Evolutionary conservation across 768 basidiomycete genomes (phyloP).

Genomic region (Pisolithus tinctorius): DNA sequence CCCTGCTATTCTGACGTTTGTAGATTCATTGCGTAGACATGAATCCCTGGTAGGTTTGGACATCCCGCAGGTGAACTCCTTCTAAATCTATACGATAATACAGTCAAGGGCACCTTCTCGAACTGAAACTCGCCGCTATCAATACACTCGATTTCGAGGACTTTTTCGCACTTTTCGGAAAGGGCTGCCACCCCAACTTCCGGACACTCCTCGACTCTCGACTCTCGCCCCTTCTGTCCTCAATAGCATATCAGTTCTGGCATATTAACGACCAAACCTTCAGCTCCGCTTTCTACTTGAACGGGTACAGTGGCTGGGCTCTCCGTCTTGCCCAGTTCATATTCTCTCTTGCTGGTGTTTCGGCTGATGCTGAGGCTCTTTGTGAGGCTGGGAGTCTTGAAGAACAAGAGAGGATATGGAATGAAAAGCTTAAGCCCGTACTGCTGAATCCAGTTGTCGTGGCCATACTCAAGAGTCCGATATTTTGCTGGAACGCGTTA

Average conservation of each 20-base stretch:
- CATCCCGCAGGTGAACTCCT: neutral
- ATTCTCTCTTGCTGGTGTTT: constrained; percentile 55
- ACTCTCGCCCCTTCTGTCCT: constrained; percentile 63
- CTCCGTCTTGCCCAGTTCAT: constrained; percentile 53
- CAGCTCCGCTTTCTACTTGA: constrained; percentile 53
- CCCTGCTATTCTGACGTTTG: neutral
- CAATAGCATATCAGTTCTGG: constrained; percentile 75
- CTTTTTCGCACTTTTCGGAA: constrained; percentile 62
- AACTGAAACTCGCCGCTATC: constrained; percentile 69
- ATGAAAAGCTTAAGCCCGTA: constrained; percentile 50
- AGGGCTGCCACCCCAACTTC: constrained; percentile 55
- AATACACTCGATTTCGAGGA: constrained; percentile 50
- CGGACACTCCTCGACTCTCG: constrained; percentile 50
- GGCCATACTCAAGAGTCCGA: constrained; percentile 37
- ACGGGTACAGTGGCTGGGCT: constrained; percentile 64
- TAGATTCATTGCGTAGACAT: constrained; percentile 68
- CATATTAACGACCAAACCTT: constrained; percentile 47
- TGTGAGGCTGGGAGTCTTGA: constrained; percentile 46
- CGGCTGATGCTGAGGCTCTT: constrained; percentile 46
- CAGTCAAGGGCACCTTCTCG: constrained; percentile 70
- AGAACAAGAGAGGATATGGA: constrained; percentile 62
- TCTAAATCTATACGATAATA: neutral
- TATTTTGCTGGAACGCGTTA: constrained; percentile 69
- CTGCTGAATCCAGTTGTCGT: constrained; percentile 54
- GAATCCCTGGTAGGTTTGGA: constrained; percentile 47